phyloP scores from a whole-genome alignment of 2,329 filamentous ascomycete species.

The Botrytis fabae region DNA sequence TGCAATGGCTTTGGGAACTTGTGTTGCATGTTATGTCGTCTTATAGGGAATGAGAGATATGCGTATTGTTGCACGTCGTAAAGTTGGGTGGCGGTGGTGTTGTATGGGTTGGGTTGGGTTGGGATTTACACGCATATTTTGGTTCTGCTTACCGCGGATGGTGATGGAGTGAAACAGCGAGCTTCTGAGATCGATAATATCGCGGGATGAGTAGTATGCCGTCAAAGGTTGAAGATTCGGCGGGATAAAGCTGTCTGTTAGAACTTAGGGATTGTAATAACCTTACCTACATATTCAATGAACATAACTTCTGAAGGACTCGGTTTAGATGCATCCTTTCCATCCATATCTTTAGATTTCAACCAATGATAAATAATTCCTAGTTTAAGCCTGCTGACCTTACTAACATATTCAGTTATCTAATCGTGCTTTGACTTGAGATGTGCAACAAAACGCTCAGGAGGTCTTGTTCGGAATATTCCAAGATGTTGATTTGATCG shows the following conservation, averaged over 20 bases:
- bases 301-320: neutral
- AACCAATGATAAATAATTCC: neutral
- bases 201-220: neutral
- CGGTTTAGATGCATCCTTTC: neutral
- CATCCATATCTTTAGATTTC: neutral
- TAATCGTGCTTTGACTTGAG: slow-evolving; percentile 2
- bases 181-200: neutral
- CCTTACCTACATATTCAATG: neutral
- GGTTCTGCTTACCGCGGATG: neutral
- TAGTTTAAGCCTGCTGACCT: neutral
- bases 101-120: neutral
- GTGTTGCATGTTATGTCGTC: neutral
- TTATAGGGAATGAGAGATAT: neutral
- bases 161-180: neutral
- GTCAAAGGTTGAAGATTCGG: neutral
- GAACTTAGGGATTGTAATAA: neutral
- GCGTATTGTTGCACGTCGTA: neutral
- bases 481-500: neutral
- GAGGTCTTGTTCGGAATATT: neutral
- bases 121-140: neutral
- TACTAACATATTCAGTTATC: neutral
- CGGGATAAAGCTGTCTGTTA: neutral
- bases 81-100: neutral
- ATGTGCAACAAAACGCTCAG: neutral
- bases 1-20: neutral